phyloP scores from a whole-genome alignment of 805 yeast species.

The Ogataea trehaloabstinens region DNA sequence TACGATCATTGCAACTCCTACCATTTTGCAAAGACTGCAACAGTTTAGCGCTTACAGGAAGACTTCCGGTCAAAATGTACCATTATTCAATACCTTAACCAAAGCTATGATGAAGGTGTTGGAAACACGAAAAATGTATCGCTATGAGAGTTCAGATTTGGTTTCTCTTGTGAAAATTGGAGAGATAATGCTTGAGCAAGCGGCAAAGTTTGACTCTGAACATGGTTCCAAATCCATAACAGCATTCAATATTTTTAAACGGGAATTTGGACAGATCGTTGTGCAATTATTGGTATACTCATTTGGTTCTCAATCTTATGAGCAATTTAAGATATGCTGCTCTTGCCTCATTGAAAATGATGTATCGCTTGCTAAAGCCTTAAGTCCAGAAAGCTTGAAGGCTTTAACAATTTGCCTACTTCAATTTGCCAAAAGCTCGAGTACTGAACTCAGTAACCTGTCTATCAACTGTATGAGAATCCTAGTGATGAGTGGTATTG shows the following conservation, averaged over 20 bases:
- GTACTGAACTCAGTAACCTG: constrained; percentile 15
- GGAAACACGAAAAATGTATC: constrained; percentile 9
- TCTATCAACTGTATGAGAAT: constrained; percentile 25
- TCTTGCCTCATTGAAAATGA: constrained; percentile 24
- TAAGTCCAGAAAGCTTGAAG: constrained; percentile 10
- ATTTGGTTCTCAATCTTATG: constrained; percentile 8
- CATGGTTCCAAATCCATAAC: not conserved
- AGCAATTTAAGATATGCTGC: constrained; percentile 20
- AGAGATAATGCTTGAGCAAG: constrained; percentile 1
- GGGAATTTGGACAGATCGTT: constrained; percentile 19
- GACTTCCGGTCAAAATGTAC: too few species aligned
- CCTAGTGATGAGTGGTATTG: constrained; percentile 10
- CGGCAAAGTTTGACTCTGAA: constrained; percentile 3
- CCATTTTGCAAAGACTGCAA: constrained; percentile 25
- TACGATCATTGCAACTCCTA: constrained; percentile 25
- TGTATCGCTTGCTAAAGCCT: constrained; percentile 5
- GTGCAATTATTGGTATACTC: constrained; percentile 11
- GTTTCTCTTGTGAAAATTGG: constrained; percentile 5
- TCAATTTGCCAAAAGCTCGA: constrained; percentile 9
- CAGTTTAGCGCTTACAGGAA: too few species aligned
- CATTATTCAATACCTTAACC: constrained; percentile 4
- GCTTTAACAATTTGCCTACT: constrained; percentile 15
- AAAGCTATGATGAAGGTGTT: constrained; percentile 7
- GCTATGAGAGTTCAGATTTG: constrained; percentile 8
- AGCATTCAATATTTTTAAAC: constrained; percentile 12